phyloP scores from a whole-genome alignment of 2,329 filamentous ascomycete genomes.

The Mycosphaerella sp. region DNA sequence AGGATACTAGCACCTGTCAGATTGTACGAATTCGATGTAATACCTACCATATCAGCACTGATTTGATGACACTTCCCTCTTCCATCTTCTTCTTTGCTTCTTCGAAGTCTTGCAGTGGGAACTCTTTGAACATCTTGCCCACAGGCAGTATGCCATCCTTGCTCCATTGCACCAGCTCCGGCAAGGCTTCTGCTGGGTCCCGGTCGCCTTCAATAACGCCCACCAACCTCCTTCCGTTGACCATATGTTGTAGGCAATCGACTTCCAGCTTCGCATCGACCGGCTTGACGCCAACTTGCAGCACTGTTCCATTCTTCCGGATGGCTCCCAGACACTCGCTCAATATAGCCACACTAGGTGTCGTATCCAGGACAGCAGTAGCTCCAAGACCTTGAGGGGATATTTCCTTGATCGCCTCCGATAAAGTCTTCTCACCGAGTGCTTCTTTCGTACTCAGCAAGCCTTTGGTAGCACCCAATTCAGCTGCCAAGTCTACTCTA shows the following conservation, averaged over 20 bases:
- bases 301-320: conserved; percentile 41
- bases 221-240: conserved; percentile 41
- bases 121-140: conserved; percentile 39
- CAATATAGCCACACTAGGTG: conserved; percentile 38
- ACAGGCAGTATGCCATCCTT: conserved; percentile 40
- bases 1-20: background rate
- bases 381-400: conserved; percentile 33
- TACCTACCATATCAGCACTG: conserved; percentile 36
- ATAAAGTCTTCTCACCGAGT: conserved; percentile 6
- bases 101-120: conserved; percentile 35
- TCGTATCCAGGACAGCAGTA: conserved; percentile 45
- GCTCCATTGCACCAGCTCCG: conserved; percentile 43
- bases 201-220: conserved; percentile 44
- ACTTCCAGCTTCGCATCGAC: conserved; percentile 34
- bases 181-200: conserved; percentile 37
- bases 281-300: conserved; percentile 44
- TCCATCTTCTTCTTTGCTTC: conserved; percentile 36
- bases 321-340: conserved; percentile 38
- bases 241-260: conserved; percentile 40
- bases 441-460: conserved; percentile 14
- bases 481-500: conserved; percentile 40
- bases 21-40: background rate
- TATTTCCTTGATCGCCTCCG: conserved; percentile 16
- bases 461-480: conserved; percentile 40
- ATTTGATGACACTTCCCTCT: conserved; percentile 35